These are phyloP conservation scores for Prunella vulgaris DNA, from an alignment of 257 asterid species.

Conservation along the genomic window DNA sequence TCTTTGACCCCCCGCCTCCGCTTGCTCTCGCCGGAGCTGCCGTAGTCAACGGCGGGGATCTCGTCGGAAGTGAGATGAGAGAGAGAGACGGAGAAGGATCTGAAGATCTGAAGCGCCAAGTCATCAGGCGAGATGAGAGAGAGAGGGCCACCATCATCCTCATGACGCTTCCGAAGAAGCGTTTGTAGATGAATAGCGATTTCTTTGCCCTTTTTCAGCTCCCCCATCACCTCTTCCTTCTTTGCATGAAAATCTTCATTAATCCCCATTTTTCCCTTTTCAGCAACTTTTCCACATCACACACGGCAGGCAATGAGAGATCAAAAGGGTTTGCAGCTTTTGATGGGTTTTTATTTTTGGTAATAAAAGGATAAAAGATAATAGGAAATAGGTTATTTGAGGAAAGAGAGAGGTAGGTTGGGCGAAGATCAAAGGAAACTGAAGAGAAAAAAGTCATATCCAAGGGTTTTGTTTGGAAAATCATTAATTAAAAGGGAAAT, in stretches of 20 bases:
- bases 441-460: conserved; percentile 14
- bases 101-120: conserved; percentile 28
- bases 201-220: conserved; percentile 43
- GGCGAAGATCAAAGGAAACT: conserved; percentile 31
- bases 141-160: background rate
- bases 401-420: conserved; percentile 34
- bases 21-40: conserved; percentile 21
- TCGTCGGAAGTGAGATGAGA: conserved; percentile 23
- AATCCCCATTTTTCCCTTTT: background rate
- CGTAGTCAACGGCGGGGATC: conserved; percentile 37
- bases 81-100: conserved; percentile 42
- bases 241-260: conserved; percentile 23
- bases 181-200: conserved; percentile 35
- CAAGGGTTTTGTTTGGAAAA: conserved; percentile 5
- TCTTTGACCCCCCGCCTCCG: conserved; percentile 35
- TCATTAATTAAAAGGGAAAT: background rate
- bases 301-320: background rate
- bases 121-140: conserved; percentile 21
- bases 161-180: conserved; percentile 25
- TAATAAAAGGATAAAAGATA: background rate
- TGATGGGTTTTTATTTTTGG: background rate
- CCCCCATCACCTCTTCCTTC: conserved; percentile 20
- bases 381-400: background rate
- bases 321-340: background rate
- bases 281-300: background rate